Evolutionary conservation across 768 basidiomycete genomes (phyloP).

Genomic region (Polyporus arcularius): DNA sequence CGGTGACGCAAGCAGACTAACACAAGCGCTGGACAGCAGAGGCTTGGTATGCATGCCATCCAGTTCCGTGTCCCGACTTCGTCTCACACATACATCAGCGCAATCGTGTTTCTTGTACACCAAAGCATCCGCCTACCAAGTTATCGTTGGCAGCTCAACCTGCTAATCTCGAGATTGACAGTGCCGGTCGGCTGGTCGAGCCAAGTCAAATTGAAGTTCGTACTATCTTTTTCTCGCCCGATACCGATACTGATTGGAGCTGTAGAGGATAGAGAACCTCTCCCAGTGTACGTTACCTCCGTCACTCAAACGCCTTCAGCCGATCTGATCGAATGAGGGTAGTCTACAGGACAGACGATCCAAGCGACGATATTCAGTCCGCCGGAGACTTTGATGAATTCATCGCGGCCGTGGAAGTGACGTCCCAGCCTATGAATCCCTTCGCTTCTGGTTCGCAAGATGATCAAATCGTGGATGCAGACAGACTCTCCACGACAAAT

Average conservation of each 20-base stretch:
- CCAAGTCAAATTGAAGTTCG: slow-evolving; percentile 24
- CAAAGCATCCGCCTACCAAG: slow-evolving; percentile 3
- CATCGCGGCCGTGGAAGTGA: neutral
- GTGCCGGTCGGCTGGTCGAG: slow-evolving; percentile 18
- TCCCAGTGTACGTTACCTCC: slow-evolving; percentile 22
- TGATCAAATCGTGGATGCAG: too few relatives aligned
- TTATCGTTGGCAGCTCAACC: slow-evolving; percentile 21
- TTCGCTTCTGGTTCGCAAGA: neutral
- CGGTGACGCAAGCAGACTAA: slow-evolving; percentile 39
- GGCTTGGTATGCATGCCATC: slow-evolving; percentile 42
- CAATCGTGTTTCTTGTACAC: neutral
- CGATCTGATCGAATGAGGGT: neutral
- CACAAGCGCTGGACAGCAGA: slow-evolving; percentile 43
- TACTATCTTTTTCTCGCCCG: neutral
- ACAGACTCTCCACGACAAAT: neutral
- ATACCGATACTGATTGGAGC: neutral
- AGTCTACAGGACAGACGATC: slow-evolving; percentile 31
- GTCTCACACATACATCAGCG: neutral
- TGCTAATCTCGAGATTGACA: slow-evolving; percentile 25
- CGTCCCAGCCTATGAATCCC: neutral
- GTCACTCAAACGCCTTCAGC: neutral
- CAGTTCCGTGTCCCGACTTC: neutral
- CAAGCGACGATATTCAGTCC: slow-evolving; percentile 22
- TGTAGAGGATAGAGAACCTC: slow-evolving; percentile 25
- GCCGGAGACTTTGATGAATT: neutral